A percentile compares a stretch with the other conserved stretches of the same genome.
Conservation (phyloP, 306 rosid genomes). For the peach (Prunus persica) region DNA sequence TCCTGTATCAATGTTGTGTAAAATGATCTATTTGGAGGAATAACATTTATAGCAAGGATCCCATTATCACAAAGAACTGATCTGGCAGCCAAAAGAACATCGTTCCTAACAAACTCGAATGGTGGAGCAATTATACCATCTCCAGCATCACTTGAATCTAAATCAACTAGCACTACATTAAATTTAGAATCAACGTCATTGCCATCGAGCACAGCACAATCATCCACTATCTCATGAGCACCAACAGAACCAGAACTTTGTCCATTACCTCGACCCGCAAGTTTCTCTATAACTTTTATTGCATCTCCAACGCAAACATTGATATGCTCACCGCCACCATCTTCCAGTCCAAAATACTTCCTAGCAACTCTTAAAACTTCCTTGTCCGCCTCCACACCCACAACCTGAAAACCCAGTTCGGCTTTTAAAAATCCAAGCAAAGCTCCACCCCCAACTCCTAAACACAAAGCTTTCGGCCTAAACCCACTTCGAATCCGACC, state of each 20-base stretch:
- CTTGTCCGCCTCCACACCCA: conserved; percentile 60
- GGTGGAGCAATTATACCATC: conserved; percentile 62
- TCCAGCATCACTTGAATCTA: conserved; percentile 60
- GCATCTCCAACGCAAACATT: conserved; percentile 56
- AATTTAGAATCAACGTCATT: conserved; percentile 25
- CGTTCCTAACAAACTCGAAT: conserved; percentile 50
- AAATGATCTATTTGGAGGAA: conserved; percentile 50
- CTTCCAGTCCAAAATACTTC: conserved; percentile 62
- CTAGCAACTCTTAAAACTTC: conserved; percentile 65
- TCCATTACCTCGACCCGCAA: conserved; percentile 20
- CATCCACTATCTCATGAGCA: conserved; percentile 22
- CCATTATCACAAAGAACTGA: conserved; percentile 61
- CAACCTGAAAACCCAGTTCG: conserved; percentile 63
- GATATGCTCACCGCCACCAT: conserved; percentile 25
- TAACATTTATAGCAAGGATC: conserved; percentile 60
- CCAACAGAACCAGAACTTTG: neutral
- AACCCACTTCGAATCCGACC: conserved; percentile 39
- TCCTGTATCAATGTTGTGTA: conserved; percentile 38
- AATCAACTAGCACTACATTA: conserved; percentile 70
- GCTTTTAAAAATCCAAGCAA: conserved; percentile 52
- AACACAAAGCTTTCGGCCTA: conserved; percentile 68
- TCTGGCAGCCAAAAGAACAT: conserved; percentile 53
- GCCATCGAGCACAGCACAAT: conserved; percentile 12
- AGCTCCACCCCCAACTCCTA: conserved; percentile 95
- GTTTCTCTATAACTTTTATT: conserved; percentile 34